Evolutionary conservation across 306 rosid genomes (phyloP), one percentile per base, ranked within the genome.

Genomic region (Sicyos baderoa): DNA sequence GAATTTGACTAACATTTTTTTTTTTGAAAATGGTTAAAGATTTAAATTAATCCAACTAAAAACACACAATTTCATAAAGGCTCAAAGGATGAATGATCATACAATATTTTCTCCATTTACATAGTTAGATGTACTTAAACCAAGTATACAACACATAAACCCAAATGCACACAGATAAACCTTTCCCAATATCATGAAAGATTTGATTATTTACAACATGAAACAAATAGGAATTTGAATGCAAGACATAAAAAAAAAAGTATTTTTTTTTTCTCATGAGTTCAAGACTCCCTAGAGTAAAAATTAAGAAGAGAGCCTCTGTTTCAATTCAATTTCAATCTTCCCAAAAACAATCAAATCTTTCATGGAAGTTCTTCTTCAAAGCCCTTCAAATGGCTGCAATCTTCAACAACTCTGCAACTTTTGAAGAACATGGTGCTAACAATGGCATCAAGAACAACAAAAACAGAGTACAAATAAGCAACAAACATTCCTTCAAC

Each of bases 401-500:
- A 59, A 16, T 35, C 42, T 35, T 81, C 88, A 48, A 47, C 56
- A 44, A 61, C 61, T 77, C 79, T 78, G 35, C 85, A 82, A 79
- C 86, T 86, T 79, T 79, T 85, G 78, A 78, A 86, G 79, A 93
- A 88, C 84, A 79, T 77, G 82, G 75, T 80, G 78, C 75, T 86
- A 76, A 89, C 88, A 25, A 86, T 72, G 35, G 94, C 79, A 59
- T 93, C 98, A 71, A 93, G 88, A 40, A 86, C 84, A 15, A 89
- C 60, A 72, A 89, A 82, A 50, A 89, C 60, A 1, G 98, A 89
- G 79, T 93, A 89, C 80, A 93, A 73, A 67, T 89, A 86, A 40
- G 95, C 90, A 48, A 93, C 79, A 74, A 89, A 76, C 70, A 86
- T 54, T 5, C 95, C 89, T 76, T 93, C 98, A 23, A 85, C 65